Evolutionary conservation across 768 basidiomycete genomes (phyloP).

Genomic region (Kwoniella botswanensis): DNA sequence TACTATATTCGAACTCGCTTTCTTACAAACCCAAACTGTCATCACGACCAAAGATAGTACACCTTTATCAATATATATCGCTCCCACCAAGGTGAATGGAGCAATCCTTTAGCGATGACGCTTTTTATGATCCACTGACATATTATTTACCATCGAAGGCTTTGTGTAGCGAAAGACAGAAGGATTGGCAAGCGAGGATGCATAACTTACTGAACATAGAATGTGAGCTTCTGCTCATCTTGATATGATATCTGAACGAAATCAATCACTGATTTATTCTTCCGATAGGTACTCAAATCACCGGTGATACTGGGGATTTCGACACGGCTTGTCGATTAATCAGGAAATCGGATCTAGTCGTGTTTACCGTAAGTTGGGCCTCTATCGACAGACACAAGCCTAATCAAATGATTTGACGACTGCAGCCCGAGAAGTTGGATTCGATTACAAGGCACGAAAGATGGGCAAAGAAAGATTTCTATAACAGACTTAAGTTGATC

Average conservation of each 20-base stretch:
- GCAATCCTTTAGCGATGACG: background rate
- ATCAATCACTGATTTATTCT: too few relatives aligned
- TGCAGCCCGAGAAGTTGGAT: conserved; percentile 91
- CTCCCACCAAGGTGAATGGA: conserved; percentile 79
- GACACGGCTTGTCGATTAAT: conserved; percentile 74
- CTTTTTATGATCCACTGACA: too few relatives aligned
- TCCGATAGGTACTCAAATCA: conserved; percentile 77
- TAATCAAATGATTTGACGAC: too few relatives aligned
- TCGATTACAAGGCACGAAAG: conserved; percentile 71
- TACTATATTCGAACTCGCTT: conserved; percentile 87
- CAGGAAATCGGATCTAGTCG: conserved; percentile 75
- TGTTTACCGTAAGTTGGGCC: conserved; percentile 70
- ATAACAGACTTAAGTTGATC: conserved; percentile 76
- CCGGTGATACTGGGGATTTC: conserved; percentile 80
- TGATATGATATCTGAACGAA: too few relatives aligned
- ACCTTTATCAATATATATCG: conserved; percentile 72
- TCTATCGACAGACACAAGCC: background rate
- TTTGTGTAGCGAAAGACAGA: conserved; percentile 79
- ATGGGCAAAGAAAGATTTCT: conserved; percentile 71
- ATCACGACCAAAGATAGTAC: conserved; percentile 6
- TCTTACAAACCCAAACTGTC: conserved; percentile 67
- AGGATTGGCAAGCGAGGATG: conserved; percentile 85
- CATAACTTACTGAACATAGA: conserved; percentile 70
- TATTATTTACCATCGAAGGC: conserved; percentile 64
- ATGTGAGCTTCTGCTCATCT: conserved; percentile 59